These are phyloP conservation scores for Beauveria sp. DNA, from an alignment of 2,329 filamentous ascomycete genomes.

Conservation along the genomic window DNA sequence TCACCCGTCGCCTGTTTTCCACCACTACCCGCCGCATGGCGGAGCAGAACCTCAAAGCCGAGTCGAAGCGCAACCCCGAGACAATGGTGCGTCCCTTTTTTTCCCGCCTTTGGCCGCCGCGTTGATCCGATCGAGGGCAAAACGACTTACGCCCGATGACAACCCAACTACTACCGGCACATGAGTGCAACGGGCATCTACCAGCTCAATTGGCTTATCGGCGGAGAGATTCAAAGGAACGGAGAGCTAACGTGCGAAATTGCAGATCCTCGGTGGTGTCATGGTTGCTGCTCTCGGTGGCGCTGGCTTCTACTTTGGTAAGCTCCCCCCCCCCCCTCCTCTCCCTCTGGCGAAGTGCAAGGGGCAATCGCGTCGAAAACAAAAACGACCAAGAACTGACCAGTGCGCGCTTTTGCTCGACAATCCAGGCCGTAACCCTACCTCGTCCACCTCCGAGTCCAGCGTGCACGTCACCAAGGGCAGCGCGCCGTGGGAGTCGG, in stretches of 20 bases:
- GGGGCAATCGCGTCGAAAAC: background rate
- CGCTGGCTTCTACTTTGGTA: slow-evolving; percentile 86
- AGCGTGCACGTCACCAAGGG: slow-evolving; percentile 64
- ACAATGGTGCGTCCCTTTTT: slow-evolving; percentile 35
- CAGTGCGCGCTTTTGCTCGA: background rate
- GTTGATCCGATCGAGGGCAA: background rate
- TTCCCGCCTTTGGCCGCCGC: background rate
- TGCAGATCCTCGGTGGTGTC: slow-evolving; percentile 79
- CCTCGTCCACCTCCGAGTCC: slow-evolving; percentile 73
- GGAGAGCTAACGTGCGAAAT: slow-evolving; percentile 3
- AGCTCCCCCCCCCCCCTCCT: slow-evolving; percentile 15
- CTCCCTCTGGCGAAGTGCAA: background rate
- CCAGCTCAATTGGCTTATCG: background rate
- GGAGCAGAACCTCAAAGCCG: slow-evolving; percentile 45
- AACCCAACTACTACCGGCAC: no score
- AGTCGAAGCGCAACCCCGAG: slow-evolving; percentile 49
- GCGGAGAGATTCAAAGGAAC: background rate
- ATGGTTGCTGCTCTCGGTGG: slow-evolving; percentile 85
- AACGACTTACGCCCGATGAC: background rate
- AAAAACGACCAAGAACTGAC: background rate
- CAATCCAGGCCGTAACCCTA: slow-evolving; percentile 67
- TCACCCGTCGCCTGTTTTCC: slow-evolving; percentile 49
- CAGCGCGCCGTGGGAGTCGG: slow-evolving; percentile 88
- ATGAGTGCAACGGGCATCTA: background rate
- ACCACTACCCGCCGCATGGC: slow-evolving; percentile 45